phyloP scores from a whole-genome alignment of 192 early-diverging fungal genomes.

The Jimgerdemannia flammicorona region DNA sequence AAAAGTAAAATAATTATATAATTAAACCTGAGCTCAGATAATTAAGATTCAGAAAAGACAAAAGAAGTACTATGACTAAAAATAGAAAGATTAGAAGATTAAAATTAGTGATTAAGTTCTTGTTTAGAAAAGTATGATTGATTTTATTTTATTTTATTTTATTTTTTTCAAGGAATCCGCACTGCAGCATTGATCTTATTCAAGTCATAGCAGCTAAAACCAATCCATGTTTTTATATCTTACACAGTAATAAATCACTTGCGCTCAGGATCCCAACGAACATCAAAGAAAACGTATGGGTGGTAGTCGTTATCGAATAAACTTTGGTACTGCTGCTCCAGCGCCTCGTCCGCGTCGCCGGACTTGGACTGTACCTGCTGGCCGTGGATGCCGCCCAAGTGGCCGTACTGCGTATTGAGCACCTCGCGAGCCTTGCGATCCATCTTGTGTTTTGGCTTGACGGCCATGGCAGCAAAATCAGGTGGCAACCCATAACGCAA shows the following conservation, averaged over 20 bases:
- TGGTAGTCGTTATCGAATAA: conserved; percentile 88
- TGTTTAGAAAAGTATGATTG: no score
- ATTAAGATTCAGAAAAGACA: no score
- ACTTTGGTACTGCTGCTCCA: conserved; percentile 79
- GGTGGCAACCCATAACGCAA: conserved; percentile 97
- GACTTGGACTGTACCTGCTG: conserved; percentile 25
- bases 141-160: no score
- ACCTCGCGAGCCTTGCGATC: conserved; percentile 78
- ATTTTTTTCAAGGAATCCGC: no score
- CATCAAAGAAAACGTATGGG: conserved; percentile 82
- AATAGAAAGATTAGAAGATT: no score
- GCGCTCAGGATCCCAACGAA: conserved; percentile 44
- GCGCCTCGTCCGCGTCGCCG: conserved; percentile 59
- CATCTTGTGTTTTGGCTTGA: conserved; percentile 77
- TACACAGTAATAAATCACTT: background rate
- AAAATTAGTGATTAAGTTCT: no score
- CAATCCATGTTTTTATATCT: background rate
- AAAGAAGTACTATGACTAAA: no score
- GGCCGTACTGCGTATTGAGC: conserved; percentile 76
- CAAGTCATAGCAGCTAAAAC: background rate
- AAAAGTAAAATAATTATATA: no score
- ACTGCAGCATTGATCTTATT: no score
- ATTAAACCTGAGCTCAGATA: no score
- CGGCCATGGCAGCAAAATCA: conserved; percentile 77
- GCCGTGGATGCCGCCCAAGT: conserved; percentile 71